These are phyloP conservation scores for Aspergillus ustus DNA, from an alignment of 2,329 filamentous ascomycete genomes.

Conservation along the genomic window DNA sequence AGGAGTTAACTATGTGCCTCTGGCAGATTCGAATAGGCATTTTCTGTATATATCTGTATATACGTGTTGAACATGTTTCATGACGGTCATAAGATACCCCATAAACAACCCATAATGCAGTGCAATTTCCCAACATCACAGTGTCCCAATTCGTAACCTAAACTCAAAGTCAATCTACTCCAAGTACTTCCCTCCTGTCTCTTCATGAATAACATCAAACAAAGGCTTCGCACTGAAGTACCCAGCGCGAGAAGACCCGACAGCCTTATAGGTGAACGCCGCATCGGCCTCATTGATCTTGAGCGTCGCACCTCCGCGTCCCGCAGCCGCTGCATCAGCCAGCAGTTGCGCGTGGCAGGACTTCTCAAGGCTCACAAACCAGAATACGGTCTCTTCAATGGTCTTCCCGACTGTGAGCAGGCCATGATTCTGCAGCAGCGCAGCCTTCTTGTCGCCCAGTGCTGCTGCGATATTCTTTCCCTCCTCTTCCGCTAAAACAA, in stretches of 20 bases:
- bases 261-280: conserved; percentile 66
- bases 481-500: conserved; percentile 59
- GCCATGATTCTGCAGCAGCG: conserved; percentile 60
- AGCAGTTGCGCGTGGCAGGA: conserved; percentile 59
- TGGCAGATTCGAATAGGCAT: not conserved
- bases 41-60: not conserved
- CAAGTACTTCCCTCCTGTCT: conserved; percentile 62
- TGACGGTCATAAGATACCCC: not conserved
- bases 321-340: conserved; percentile 57
- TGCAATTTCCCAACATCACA: not conserved
- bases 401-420: conserved; percentile 55
- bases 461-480: conserved; percentile 56
- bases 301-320: conserved; percentile 66
- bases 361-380: conserved; percentile 59
- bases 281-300: conserved; percentile 73
- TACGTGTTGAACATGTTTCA: not conserved
- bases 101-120: not conserved
- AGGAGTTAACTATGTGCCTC: not conserved
- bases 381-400: conserved; percentile 58
- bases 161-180: conserved; percentile 3
- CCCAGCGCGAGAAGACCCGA: conserved; percentile 65
- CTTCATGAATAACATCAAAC: conserved; percentile 71
- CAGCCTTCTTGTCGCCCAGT: conserved; percentile 56
- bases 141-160: not conserved
- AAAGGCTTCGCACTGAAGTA: conserved; percentile 74